These are phyloP conservation scores for Tetratostichococcus sp. DNA, from an alignment of 139 green algal genomes.

Conservation along the genomic window DNA sequence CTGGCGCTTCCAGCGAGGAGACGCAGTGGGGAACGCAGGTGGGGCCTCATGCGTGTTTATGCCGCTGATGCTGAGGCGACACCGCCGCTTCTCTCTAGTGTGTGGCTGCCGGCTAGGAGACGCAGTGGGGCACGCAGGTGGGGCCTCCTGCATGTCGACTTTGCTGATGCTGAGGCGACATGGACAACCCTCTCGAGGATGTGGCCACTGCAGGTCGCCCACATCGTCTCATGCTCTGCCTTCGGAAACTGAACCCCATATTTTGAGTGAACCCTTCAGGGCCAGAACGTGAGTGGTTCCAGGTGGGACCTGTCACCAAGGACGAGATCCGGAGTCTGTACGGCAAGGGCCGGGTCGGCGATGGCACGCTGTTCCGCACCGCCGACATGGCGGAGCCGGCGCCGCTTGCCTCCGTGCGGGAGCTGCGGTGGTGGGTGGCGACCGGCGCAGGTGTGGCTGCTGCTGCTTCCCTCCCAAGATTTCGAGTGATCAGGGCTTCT, in stretches of 20 bases:
- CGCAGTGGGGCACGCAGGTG: too few species aligned
- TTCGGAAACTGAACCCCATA: not conserved
- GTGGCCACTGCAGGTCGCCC: too few species aligned
- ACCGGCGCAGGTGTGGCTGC: slow-evolving; percentile 19
- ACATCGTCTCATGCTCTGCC: too few species aligned
- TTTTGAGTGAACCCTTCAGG: not conserved
- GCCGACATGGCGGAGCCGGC: slow-evolving; percentile 50
- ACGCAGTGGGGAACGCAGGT: not conserved
- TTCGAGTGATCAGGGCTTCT: too few species aligned
- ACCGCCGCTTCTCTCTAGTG: too few species aligned
- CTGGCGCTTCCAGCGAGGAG: slow-evolving; percentile 5
- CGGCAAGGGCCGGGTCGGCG: slow-evolving; percentile 31
- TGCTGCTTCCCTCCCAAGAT: not conserved
- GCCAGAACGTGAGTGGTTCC: too few species aligned
- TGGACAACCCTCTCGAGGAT: too few species aligned
- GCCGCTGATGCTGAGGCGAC: too few species aligned
- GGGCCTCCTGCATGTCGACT: too few species aligned
- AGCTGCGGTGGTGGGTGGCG: slow-evolving; percentile 77
- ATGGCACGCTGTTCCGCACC: slow-evolving; percentile 51
- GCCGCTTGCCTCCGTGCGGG: slow-evolving; percentile 51
- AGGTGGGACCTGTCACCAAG: slow-evolving; percentile 68
- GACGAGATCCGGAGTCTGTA: slow-evolving; percentile 57
- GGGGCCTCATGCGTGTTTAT: not conserved
- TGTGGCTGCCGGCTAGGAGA: too few species aligned
- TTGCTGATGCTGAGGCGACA: too few species aligned